Percentiles rank a stretch among this genome's conserved stretches.
Conservation (phyloP, 306 rosid species). For the Spatholobus suberectus region DNA sequence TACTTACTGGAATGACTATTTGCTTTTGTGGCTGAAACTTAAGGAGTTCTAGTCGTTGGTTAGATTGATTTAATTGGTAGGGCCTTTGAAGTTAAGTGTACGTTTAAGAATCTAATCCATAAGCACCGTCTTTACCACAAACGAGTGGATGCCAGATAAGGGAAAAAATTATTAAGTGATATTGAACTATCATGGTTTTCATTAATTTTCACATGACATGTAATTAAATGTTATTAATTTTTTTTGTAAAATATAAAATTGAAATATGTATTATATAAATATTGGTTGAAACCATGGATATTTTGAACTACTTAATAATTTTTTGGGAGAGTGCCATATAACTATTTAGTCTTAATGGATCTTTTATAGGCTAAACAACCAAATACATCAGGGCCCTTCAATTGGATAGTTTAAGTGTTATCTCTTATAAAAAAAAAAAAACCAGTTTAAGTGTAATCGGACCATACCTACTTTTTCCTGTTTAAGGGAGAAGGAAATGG, state of each 20-base stretch:
- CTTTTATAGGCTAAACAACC: not conserved
- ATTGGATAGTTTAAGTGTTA: not conserved
- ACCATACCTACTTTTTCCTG: not conserved
- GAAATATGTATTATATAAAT: too few species aligned
- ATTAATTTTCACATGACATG: too few species aligned
- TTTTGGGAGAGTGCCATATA: not conserved
- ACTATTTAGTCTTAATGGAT: not conserved
- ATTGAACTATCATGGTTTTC: too few species aligned
- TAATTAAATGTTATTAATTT: too few species aligned
- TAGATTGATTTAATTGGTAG: conserved; percentile 17
- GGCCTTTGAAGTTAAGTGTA: not conserved
- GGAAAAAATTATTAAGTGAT: too few species aligned
- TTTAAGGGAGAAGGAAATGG: not conserved
- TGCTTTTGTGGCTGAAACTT: not conserved
- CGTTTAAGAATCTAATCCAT: conserved; percentile 18
- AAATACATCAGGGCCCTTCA: not conserved
- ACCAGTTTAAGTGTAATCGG: not conserved
- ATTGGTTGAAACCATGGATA: too few species aligned
- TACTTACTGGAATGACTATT: not conserved
- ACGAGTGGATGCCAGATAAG: conserved; percentile 25
- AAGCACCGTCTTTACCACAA: not conserved
- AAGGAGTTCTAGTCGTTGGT: not conserved
- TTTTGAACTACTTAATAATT: too few species aligned
- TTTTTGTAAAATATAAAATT: too few species aligned
- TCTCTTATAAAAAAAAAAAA: too few species aligned